Evolutionary conservation across 352 stramenopile genomes (phyloP).

Genomic region (Phytophthora niederhauseri): DNA sequence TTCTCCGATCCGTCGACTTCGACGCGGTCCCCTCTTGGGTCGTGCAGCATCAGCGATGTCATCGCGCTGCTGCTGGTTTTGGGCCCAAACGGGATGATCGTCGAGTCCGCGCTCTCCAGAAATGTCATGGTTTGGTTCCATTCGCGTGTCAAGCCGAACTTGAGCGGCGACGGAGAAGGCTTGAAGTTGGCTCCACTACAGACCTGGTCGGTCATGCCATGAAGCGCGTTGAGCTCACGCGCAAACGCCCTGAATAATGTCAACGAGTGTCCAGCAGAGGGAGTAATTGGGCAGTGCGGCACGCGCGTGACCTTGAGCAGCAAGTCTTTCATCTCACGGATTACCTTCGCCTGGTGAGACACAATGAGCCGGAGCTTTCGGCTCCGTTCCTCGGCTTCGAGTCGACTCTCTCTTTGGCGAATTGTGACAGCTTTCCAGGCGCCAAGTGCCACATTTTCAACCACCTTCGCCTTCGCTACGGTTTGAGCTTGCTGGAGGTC

Average conservation of each 20-base stretch:
- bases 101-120: slow-evolving; percentile 12
- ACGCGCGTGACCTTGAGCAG: not conserved
- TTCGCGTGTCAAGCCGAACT: not conserved
- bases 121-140: not conserved
- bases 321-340: slow-evolving; percentile 11
- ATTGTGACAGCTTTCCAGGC: slow-evolving; percentile 14
- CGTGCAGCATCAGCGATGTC: not conserved
- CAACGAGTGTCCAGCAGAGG: not conserved
- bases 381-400: slow-evolving; percentile 14
- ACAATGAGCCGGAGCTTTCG: slow-evolving; percentile 7
- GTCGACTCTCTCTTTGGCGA: slow-evolving; percentile 16
- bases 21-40: not conserved
- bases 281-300: not conserved
- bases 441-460: not conserved
- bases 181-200: slow-evolving; percentile 3
- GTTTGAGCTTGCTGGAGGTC: slow-evolving; percentile 1
- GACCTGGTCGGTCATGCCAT: slow-evolving; percentile 17
- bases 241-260: slow-evolving; percentile 17
- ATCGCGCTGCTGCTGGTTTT: not conserved
- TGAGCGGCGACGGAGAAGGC: not conserved
- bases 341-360: slow-evolving; percentile 1
- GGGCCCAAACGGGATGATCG: slow-evolving; percentile 10
- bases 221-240: slow-evolving; percentile 21
- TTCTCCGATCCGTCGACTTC: slow-evolving; percentile 1
- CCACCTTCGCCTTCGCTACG: not conserved